Evolutionary conservation across 352 stramenopile species (phyloP).

Genomic region (Globisporangium rhizosaccharum): DNA sequence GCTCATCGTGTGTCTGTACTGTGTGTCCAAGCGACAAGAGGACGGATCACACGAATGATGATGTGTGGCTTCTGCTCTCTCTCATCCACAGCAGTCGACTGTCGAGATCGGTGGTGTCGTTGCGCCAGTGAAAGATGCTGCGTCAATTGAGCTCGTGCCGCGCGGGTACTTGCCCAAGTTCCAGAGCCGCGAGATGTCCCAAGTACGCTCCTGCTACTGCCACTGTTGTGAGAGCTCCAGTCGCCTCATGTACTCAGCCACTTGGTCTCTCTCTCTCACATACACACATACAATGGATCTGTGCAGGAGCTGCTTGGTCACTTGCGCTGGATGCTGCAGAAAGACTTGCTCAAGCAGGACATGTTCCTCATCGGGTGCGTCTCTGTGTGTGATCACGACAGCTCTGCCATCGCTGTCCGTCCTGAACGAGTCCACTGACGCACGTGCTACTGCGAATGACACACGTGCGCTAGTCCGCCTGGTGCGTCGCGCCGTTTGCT

Average conservation of each 20-base stretch:
- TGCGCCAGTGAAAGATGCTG: slow-evolving; percentile 30
- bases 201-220: slow-evolving; percentile 16
- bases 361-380: slow-evolving; percentile 84
- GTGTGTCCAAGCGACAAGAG: too few relatives aligned
- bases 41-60: too few relatives aligned
- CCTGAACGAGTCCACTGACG: background rate
- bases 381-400: background rate
- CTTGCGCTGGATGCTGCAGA: slow-evolving; percentile 86
- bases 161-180: slow-evolving; percentile 46
- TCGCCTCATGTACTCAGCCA: background rate
- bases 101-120: slow-evolving; percentile 61
- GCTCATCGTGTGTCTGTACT: too few relatives aligned
- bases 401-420: background rate
- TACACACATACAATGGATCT: background rate
- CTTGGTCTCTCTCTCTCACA: background rate
- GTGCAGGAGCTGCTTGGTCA: slow-evolving; percentile 60
- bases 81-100: slow-evolving; percentile 10
- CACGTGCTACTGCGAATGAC: background rate
- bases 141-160: slow-evolving; percentile 34
- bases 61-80: background rate
- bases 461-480: slow-evolving; percentile 36
- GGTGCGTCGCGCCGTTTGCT: slow-evolving; percentile 66
- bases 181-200: slow-evolving; percentile 30
- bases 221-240: background rate
- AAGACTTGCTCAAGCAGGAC: slow-evolving; percentile 77